Conservation (phyloP, 306 rosid genomes). For the Vigna reflexopilosa region DNA sequence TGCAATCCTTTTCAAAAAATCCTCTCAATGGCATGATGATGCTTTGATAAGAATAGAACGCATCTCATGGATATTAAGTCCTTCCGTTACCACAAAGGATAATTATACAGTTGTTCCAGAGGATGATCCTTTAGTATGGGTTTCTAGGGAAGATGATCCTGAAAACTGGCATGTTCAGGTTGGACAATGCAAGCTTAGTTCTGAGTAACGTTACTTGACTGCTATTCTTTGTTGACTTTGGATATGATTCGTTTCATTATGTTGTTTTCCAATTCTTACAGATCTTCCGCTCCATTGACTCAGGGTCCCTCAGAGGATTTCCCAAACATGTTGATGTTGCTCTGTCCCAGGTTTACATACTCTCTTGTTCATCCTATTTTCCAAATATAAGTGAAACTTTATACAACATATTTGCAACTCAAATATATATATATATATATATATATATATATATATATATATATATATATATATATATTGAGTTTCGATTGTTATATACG, state of each 20-base stretch:
- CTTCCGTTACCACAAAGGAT: conserved; percentile 43
- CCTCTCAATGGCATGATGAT: conserved; percentile 79
- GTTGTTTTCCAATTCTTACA: conserved; percentile 50
- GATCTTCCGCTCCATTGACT: conserved; percentile 96
- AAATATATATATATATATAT: conserved; percentile 1
- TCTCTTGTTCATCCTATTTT: conserved; percentile 23
- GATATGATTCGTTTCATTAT: conserved; percentile 29
- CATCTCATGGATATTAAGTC: conserved; percentile 95
- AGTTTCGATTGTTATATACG: conserved; percentile 24
- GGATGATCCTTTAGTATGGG: conserved; percentile 66
- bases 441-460: too few species aligned
- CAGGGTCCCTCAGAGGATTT: conserved; percentile 92
- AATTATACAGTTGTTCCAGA: conserved; percentile 57
- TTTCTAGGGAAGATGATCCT: conserved; percentile 65
- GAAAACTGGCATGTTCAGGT: conserved; percentile 99
- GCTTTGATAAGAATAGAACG: conserved; percentile 78
- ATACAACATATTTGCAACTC: conserved; percentile 39
- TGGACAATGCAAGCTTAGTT: conserved; percentile 43
- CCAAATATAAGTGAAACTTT: conserved; percentile 33
- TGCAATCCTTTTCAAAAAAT: conserved; percentile 58
- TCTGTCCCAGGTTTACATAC: conserved; percentile 57
- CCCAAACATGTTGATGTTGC: conserved; percentile 62
- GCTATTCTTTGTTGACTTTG: conserved; percentile 23
- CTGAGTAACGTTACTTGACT: conserved; percentile 30
- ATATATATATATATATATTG: not conserved